phyloP scores from a whole-genome alignment of 257 asterid species.

The Scutellaria minor region DNA sequence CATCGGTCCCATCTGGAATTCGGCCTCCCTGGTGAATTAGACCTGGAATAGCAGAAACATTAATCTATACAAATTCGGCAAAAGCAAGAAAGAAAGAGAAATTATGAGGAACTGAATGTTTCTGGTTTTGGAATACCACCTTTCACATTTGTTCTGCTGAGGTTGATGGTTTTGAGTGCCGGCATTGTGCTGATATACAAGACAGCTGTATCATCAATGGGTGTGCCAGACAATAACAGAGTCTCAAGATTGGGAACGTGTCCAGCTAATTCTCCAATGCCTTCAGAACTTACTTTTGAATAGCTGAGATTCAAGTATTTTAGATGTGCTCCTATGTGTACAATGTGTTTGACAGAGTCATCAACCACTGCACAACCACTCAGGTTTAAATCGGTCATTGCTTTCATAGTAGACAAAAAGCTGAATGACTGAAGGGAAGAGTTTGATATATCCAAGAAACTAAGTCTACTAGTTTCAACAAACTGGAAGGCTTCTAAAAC shows the following conservation, averaged over 20 bases:
- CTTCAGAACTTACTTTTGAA: constrained; percentile 72
- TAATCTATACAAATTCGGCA: constrained; percentile 10
- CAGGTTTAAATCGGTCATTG: constrained; percentile 67
- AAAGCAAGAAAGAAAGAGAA: constrained; percentile 16
- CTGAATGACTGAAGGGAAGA: constrained; percentile 54
- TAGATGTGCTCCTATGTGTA: constrained; percentile 59
- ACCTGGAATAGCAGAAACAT: constrained; percentile 50
- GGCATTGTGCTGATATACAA: constrained; percentile 73
- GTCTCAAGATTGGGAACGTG: constrained; percentile 80
- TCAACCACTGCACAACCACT: constrained; percentile 58
- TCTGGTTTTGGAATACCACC: constrained; percentile 51
- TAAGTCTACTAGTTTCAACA: constrained; percentile 54
- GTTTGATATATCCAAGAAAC: constrained; percentile 68
- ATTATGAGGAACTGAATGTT: constrained; percentile 12
- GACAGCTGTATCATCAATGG: constrained; percentile 63
- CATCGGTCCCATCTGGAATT: constrained; percentile 26
- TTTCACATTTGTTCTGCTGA: constrained; percentile 66
- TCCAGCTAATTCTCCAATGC: constrained; percentile 72
- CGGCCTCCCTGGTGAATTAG: constrained; percentile 38
- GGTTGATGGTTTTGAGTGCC: constrained; percentile 61
- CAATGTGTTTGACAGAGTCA: constrained; percentile 57
- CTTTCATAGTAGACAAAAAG: constrained; percentile 62
- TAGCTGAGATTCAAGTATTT: constrained; percentile 66
- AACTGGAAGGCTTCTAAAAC: constrained; percentile 52
- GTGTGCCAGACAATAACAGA: constrained; percentile 59